Conservation (phyloP, 179 eudicot species). For the Monotropa hypopitys region DNA sequence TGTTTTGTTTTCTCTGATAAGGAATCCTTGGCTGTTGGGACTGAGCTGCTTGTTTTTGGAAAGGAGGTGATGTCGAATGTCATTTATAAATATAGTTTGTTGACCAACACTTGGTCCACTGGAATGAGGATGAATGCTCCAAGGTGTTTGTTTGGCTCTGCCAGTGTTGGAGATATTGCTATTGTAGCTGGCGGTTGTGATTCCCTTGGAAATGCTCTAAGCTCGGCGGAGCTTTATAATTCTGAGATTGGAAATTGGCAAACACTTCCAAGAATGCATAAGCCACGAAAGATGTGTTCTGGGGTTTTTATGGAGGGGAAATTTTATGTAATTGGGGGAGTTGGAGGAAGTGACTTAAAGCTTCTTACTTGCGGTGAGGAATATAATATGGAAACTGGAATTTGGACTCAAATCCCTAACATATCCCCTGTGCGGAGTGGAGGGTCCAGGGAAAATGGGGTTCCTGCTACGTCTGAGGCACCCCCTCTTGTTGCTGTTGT, state of each 20-base stretch:
- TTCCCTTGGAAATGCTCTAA: constrained; percentile 33
- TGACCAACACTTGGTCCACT: constrained; percentile 66
- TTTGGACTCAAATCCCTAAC: constrained; percentile 56
- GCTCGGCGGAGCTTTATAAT: constrained; percentile 65
- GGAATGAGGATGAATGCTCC: constrained; percentile 65
- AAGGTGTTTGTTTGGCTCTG: constrained; percentile 80
- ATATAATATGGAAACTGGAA: constrained; percentile 40
- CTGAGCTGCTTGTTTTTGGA: constrained; percentile 81
- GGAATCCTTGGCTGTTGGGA: constrained; percentile 82
- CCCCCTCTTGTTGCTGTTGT: constrained; percentile 91
- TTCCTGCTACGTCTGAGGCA: constrained; percentile 56
- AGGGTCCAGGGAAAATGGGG: constrained; percentile 24
- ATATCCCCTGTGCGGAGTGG: constrained; percentile 56
- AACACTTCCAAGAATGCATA: constrained; percentile 54
- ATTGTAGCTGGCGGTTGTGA: constrained; percentile 84
- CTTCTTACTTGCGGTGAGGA: constrained; percentile 75
- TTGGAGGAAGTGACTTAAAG: constrained; percentile 34
- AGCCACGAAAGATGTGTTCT: constrained; percentile 71
- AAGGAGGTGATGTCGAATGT: constrained; percentile 45
- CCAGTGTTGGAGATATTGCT: constrained; percentile 68
- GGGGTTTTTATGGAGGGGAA: constrained; percentile 80
- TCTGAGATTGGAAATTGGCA: constrained; percentile 59
- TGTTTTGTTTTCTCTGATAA: constrained; percentile 63
- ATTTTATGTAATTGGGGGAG: constrained; percentile 79
- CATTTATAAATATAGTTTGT: constrained; percentile 47